phyloP scores from a whole-genome alignment of 2,329 filamentous ascomycete genomes.

The Calonectria pauciramosa region DNA sequence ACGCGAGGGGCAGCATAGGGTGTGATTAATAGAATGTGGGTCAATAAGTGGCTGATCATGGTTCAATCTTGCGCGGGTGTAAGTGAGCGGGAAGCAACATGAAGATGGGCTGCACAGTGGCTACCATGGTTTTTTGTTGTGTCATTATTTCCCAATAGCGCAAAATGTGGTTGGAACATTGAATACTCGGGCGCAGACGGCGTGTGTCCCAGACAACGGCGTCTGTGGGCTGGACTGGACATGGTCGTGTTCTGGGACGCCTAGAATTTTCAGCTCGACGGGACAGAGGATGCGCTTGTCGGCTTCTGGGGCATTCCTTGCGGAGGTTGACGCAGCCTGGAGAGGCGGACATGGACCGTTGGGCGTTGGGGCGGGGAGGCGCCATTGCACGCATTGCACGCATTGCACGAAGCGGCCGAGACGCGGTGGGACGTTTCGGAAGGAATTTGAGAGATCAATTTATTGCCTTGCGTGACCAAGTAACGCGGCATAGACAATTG shows the following conservation, averaged over 20 bases:
- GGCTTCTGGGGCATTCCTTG: slow-evolving; percentile 18
- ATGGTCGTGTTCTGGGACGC: slow-evolving; percentile 1
- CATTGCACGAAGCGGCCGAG: neutral
- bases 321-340: neutral
- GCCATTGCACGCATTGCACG: slow-evolving; percentile 4
- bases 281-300: neutral
- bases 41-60: slow-evolving; percentile 37
- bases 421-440: slow-evolving; percentile 17
- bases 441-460: slow-evolving; percentile 21
- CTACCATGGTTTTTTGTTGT: neutral
- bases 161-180: neutral
- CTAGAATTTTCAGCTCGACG: slow-evolving; percentile 2
- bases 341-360: neutral
- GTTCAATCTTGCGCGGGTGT: slow-evolving; percentile 18
- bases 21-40: slow-evolving; percentile 38
- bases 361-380: neutral
- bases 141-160: slow-evolving; percentile 4
- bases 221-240: neutral
- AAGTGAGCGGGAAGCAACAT: slow-evolving; percentile 11
- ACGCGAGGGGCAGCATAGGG: neutral
- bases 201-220: slow-evolving; percentile 3
- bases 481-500: slow-evolving; percentile 14
- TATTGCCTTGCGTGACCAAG: slow-evolving; percentile 12
- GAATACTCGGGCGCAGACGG: neutral
- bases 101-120: slow-evolving; percentile 1